Conservation (phyloP, 164 flowering plant genomes). For the Malania oleifera region DNA sequence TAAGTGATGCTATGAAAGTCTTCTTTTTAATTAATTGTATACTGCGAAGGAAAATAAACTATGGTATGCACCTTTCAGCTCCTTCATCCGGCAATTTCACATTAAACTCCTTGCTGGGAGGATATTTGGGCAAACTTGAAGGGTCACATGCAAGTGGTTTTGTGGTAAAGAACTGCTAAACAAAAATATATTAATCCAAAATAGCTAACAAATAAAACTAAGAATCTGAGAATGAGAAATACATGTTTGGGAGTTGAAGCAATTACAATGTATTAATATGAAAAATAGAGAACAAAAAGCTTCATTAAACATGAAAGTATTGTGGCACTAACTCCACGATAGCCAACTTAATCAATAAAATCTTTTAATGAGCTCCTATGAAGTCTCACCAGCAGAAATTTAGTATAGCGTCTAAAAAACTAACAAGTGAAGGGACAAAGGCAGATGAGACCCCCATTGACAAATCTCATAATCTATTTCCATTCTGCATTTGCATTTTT, state of each 20-base stretch:
- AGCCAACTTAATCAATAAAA: no score
- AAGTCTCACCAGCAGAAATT: no score
- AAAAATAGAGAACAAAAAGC: neutral
- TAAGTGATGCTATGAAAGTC: no score
- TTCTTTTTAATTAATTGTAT: no score
- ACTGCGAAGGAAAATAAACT: neutral
- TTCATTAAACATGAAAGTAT: no score
- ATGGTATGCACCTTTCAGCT: constrained; percentile 34
- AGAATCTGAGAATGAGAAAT: neutral
- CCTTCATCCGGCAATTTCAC: constrained; percentile 53
- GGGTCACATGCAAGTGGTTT: constrained; percentile 55
- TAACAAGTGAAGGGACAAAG: no score
- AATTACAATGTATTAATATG: neutral
- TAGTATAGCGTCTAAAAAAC: no score
- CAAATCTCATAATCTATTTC: no score
- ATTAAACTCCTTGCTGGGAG: constrained; percentile 72
- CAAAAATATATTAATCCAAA: neutral
- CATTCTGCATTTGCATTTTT: no score
- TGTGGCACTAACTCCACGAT: no score
- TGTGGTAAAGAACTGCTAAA: constrained; percentile 45
- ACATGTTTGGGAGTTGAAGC: neutral
- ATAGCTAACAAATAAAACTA: neutral
- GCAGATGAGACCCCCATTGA: no score
- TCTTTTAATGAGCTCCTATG: no score
- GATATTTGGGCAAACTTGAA: constrained; percentile 58